Base-by-base conservation (phyloP, 176 grass and related monocot species). In the Zea luxurians region DNA sequence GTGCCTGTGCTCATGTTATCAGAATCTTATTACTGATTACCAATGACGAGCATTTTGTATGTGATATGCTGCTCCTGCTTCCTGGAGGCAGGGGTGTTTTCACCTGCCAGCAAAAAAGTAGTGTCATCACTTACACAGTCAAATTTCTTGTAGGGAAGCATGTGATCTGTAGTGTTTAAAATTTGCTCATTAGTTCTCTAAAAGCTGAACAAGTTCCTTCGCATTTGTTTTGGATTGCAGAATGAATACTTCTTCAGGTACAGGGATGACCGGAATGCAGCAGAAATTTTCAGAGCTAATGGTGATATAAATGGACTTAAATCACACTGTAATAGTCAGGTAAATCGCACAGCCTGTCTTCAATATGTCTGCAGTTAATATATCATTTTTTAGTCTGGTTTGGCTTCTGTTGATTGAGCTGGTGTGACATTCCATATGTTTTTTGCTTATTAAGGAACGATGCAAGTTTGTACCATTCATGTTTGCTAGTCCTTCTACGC, bases 161-260 rank as follows among this genome's bases (percentile, higher is more conserved):
- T 42, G 27, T 27, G 44, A 44, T 60, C 42, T 49, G 15, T 35
- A 37, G 6, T 10, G 10, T 53, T 41, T 48, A 37, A 48, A 66
- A 4, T 41, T 80, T 64, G 61, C 64, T 65, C 20, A 7, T 73
- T 75, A 7, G 35, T 34, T 74, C 48, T 75, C 50, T 61, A 38
- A 35, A 83, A 55, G 13, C 34, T 70, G 61, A 86, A 68, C 35
- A 83, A 1, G 16, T 53, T 75, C 18, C 48, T 71, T 84, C 2
- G 8, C 15, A 49, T 82, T 27, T 84, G n/a, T 81, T 84, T 82
- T 70, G 16, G 44, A 61, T 73, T 88, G 74, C 91, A 98, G 95
- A 94, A 91, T 88, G 77, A 89, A 64, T 88, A 81, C 61, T 94
- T 94, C 75, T 86, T 77, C 71, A 76, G 74, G 74, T 98, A 98